Conservation (phyloP, 805 yeast genomes). For the Maudiozyma saulgeensis region DNA sequence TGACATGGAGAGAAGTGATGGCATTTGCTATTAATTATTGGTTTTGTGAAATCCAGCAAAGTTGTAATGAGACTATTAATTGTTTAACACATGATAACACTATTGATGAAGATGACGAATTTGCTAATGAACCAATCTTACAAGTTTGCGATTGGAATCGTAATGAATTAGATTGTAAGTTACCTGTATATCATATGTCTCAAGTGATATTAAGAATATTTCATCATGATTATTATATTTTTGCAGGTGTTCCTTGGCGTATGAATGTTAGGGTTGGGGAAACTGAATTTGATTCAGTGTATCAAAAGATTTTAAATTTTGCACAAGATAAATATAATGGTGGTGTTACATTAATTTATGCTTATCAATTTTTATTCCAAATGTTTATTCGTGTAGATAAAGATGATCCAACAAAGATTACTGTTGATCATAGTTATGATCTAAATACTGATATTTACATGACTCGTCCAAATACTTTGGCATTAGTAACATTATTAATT, state of each 20-base stretch:
- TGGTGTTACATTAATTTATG: conserved; percentile 47
- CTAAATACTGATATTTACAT: conserved; percentile 44
- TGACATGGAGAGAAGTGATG: conserved; percentile 63
- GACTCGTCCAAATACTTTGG: conserved; percentile 30
- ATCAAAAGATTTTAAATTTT: conserved; percentile 33
- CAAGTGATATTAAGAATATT: conserved; percentile 63
- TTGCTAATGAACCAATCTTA: conserved; percentile 2
- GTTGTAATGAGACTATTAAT: conserved; percentile 7
- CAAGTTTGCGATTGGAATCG: conserved; percentile 20
- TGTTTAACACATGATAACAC: conserved; percentile 1
- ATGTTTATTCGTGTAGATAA: conserved; percentile 35
- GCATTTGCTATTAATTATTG: conserved; percentile 65
- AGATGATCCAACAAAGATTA: conserved; percentile 17
- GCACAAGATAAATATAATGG: conserved; percentile 35
- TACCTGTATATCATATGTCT: conserved; percentile 62
- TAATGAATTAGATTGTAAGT: conserved; percentile 34
- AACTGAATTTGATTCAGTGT: conserved; percentile 40
- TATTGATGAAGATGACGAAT: neutral
- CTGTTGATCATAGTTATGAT: conserved; percentile 31
- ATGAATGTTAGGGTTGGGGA: conserved; percentile 57
- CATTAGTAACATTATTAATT: conserved; percentile 28
- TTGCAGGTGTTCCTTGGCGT: conserved; percentile 74
- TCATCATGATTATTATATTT: conserved; percentile 69
- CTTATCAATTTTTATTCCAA: conserved; percentile 52
- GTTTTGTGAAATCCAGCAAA: conserved; percentile 31